Evolutionary conservation across 208 protist species (phyloP).

Genomic region (Trypanosoma theileri): DNA sequence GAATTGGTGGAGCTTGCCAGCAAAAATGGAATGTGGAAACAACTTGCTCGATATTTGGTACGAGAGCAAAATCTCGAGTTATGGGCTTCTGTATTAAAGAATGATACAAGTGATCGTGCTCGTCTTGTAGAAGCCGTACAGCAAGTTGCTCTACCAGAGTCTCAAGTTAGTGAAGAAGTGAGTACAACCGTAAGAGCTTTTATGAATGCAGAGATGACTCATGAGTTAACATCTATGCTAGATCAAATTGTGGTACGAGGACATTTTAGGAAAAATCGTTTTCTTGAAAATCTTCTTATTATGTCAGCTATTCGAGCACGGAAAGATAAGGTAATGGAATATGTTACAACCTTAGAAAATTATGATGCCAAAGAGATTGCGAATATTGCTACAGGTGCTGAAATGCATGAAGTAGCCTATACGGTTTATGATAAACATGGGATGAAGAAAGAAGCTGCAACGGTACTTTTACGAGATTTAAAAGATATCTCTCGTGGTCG

Average conservation of each 20-base stretch:
- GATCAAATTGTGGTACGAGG: constrained; percentile 99
- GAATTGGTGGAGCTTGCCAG: constrained; percentile 97
- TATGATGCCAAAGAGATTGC: constrained; percentile 99
- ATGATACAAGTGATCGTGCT: constrained; percentile 89
- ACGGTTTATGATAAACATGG: constrained; percentile 98
- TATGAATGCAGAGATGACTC: constrained; percentile 98
- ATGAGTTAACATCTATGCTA: constrained; percentile 99
- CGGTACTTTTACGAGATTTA: constrained; percentile 97
- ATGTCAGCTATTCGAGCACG: constrained; percentile 98
- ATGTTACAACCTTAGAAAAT: constrained; percentile 98
- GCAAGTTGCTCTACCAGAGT: constrained; percentile 97
- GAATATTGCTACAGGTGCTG: constrained; percentile 90
- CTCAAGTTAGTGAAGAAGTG: constrained; percentile 97
- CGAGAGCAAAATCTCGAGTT: constrained; percentile 96
- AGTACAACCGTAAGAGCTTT: constrained; percentile 98
- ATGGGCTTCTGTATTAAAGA: constrained; percentile 95
- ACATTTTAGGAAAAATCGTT: constrained; percentile 97
- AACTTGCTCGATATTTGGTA: constrained; percentile 98
- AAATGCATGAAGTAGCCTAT: constrained; percentile 99
- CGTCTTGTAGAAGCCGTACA: constrained; percentile 98
- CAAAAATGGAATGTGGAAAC: constrained; percentile 97
- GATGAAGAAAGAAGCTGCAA: constrained; percentile 95
- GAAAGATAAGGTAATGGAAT: constrained; percentile 97
- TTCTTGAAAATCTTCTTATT: constrained; percentile 99
- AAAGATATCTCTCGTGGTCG: constrained; percentile 93